Percentiles rank a stretch among this genome's conserved stretches.
phyloP scores from a whole-genome alignment of 2,329 filamentous ascomycete genomes.

The Fusarium brevicatenulatum region DNA sequence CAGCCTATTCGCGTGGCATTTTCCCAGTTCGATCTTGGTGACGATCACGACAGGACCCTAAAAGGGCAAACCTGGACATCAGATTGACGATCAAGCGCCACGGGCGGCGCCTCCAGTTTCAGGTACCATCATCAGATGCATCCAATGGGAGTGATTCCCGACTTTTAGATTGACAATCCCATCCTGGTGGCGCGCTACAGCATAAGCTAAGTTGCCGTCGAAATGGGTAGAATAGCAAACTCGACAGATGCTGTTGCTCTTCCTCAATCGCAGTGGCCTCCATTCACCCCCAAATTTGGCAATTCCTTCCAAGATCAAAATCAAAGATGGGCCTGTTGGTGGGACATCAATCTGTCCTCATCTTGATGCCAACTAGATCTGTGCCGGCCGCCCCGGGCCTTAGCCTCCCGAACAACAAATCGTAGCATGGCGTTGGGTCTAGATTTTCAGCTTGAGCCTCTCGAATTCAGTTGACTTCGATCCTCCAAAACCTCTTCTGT shows the following conservation, averaged over 20 bases:
- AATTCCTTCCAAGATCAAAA: neutral
- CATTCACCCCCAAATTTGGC: neutral
- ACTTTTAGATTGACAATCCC: conserved; percentile 32
- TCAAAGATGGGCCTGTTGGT: conserved; percentile 5
- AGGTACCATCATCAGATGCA: conserved; percentile 33
- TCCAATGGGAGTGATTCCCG: conserved; percentile 40
- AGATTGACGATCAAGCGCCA: conserved; percentile 38
- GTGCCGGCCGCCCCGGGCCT: conserved; percentile 21
- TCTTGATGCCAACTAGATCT: conserved; percentile 20
- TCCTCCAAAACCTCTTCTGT: neutral
- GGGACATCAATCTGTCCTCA: conserved; percentile 12
- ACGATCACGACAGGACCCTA: neutral
- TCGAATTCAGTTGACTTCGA: neutral
- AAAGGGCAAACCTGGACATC: conserved; percentile 14
- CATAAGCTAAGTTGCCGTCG: conserved; percentile 13
- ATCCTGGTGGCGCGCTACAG: conserved; percentile 32
- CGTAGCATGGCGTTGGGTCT: conserved; percentile 31
- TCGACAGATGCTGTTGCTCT: conserved; percentile 9
- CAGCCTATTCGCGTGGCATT: neutral
- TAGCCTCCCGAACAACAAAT: conserved; percentile 11
- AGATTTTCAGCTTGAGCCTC: conserved; percentile 9
- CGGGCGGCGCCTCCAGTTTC: conserved; percentile 39
- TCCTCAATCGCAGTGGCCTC: neutral
- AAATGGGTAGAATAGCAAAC: conserved; percentile 24
- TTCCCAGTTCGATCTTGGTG: neutral